Evolutionary conservation across 1,284 basidiomycete species (phyloP).

Genomic region (Rhodotorula mucilaginosa): DNA sequence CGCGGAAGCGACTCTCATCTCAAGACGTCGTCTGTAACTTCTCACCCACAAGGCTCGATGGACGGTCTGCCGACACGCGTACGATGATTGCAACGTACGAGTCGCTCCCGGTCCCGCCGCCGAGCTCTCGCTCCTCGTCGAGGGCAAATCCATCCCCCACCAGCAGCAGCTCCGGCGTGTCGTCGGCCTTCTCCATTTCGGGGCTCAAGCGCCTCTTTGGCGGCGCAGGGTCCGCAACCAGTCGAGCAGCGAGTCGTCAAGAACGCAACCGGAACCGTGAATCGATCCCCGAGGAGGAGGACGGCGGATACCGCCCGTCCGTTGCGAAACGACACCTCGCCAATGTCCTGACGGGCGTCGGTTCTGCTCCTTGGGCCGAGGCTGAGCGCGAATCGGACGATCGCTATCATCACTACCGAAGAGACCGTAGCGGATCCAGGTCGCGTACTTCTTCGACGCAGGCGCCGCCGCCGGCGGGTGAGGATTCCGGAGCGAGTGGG

Average conservation of each 20-base stretch:
- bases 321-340: not conserved
- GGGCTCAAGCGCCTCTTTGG: slow-evolving; percentile 10
- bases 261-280: not conserved
- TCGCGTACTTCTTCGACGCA: no score
- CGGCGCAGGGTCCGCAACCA: no score
- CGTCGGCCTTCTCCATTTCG: slow-evolving; percentile 1
- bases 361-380: no score
- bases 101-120: slow-evolving; percentile 15
- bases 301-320: not conserved
- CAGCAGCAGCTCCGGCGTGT: not conserved
- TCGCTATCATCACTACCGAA: no score
- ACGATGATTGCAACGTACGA: slow-evolving; percentile 5
- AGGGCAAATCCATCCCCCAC: not conserved
- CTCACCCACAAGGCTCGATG: not conserved
- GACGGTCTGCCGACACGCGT: not conserved
- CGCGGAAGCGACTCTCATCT: not conserved
- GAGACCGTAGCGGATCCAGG: no score
- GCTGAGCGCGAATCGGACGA: no score
- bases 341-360: not conserved
- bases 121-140: slow-evolving; percentile 6
- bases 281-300: not conserved
- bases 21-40: not conserved
- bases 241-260: not conserved
- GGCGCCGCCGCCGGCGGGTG: no score
- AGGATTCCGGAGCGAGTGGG: no score